Evolutionary conservation across 352 stramenopile species (phyloP), one percentile per base, ranked within the genome.

Genomic region (Phytophthora capsici): DNA sequence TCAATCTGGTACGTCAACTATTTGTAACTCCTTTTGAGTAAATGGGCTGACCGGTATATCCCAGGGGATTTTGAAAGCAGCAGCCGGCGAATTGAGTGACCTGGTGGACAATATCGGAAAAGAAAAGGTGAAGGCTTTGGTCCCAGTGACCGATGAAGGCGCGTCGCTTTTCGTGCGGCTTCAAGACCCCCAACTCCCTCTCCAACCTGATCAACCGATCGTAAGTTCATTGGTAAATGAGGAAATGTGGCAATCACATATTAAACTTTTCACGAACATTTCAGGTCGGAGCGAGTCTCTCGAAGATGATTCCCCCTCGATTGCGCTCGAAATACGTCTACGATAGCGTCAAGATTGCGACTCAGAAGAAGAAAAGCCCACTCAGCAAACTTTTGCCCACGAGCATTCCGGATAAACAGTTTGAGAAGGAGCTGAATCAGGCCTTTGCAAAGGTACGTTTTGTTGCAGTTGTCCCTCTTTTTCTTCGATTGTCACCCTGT

Each of bases 381-480:
- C 28, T 91, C 19, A 84, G 46, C 63, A 91, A 86, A 36, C 66
- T 86, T 8, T 20, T 94, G 20, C 66, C 80, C 1, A 8, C 59
- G 0, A 71, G 69, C 9, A 14, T 55, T 17, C 66, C 60, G 0
- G 80, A 86, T 10, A 75, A 75, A 19, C 74, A 89, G n/a, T 57
- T 87, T n/a, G 86, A 94, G 61, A 88, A 82, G 37, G 78, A 90
- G 50, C 55, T 91, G 38, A 94, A 94, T 37, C 63, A 78, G 25
- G 78, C 73, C 16, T 87, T 94, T 50, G 78, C 75, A 8, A 52
- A 80, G 71, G 77, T 82, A 47, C 14, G 7, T 4, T 28, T 8
- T 19, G 13, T 36, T 49, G 7, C 4, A 30, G 14, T 14, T 7
- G 4, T 10, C 34, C 14, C 49, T 40, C 16, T 40, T 30, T 20